Evolutionary conservation across 805 yeast genomes (phyloP), one percentile per base, ranked within the genome.

Genomic region (Metschnikowia reukaufii): DNA sequence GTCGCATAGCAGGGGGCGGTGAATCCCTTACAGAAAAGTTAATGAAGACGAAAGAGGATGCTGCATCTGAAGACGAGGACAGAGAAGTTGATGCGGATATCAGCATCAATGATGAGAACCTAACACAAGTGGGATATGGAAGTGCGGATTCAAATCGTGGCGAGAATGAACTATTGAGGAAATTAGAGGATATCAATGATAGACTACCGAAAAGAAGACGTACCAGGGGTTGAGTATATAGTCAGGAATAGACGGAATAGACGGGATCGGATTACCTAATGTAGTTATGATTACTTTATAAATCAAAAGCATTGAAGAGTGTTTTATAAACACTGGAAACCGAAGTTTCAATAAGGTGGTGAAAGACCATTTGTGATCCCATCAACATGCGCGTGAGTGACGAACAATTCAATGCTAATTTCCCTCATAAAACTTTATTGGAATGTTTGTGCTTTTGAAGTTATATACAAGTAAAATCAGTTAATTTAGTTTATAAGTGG

Each of bases 1-100:
- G 83, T 2, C 65, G 79, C 29, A 49, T 78, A n/a, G 64, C 69
- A 4, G 81, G 81, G 5, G 49, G 57, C 13, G 57, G 57, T 1
- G 54, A 53, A 34, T 51, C 55, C 21, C 50, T 55, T 27, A 35
- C 55, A 19, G 55, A 51, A 30, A 46, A 51, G 39, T 35, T 55
- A 16, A 45, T 47, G 31, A 42, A 39, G 31, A 51, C 59, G 4
- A 44, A 40, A 3, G 44, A 49, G 10, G 45, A 42, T 21, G 44
- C 18, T 6, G 12, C 12, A 15, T n/a, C 44, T 18, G 49, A 42
- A 12, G 19, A 36, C 21, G 44, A 21, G 16, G 20, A 30, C 12
- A n/a, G 46, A 8, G 37, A 31, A 6, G 39, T 23, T 21, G 44
- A 40, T 23, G 39, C 49, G n/a, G 44, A 49, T n/a, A 19, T 21